Conservation (phyloP, 257 asterid genomes). For the Salvia splendens region DNA sequence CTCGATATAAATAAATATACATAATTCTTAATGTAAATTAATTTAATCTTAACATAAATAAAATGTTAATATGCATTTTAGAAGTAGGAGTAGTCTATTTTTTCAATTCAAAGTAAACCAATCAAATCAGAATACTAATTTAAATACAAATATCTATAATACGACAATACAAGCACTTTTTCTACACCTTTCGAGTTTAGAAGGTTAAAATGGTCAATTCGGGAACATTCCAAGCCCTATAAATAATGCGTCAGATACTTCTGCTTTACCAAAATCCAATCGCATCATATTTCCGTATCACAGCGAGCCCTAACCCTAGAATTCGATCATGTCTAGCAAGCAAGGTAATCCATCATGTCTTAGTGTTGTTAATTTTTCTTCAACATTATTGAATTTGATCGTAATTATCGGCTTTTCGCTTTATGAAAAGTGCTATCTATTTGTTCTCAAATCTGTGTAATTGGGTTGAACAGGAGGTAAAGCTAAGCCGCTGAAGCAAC, state of each 20-base stretch:
- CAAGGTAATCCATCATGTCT: conserved; percentile 33
- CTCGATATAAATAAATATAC: too few species aligned
- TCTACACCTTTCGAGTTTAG: too few species aligned
- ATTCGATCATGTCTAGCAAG: conserved; percentile 44
- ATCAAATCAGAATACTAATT: too few species aligned
- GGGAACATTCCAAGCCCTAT: conserved; percentile 18
- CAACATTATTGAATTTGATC: neutral
- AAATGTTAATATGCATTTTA: too few species aligned
- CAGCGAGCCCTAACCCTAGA: conserved; percentile 32
- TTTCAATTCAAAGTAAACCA: too few species aligned
- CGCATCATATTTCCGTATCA: neutral
- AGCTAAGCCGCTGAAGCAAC: conserved; percentile 64
- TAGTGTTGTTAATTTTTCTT: neutral
- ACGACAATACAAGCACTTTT: too few species aligned
- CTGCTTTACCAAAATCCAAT: neutral
- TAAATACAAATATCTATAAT: too few species aligned
- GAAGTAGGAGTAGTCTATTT: too few species aligned
- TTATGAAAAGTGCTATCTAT: neutral
- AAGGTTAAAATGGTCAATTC: neutral
- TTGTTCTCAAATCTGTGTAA: conserved; percentile 1
- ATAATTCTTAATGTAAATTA: too few species aligned
- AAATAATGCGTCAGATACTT: neutral
- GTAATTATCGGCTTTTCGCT: neutral
- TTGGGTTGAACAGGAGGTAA: conserved; percentile 48
- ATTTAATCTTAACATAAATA: too few species aligned